Percentiles rank a stretch among this genome's conserved stretches.
Conservation (phyloP, 805 yeast genomes). For the Saturnispora gosingensis region DNA sequence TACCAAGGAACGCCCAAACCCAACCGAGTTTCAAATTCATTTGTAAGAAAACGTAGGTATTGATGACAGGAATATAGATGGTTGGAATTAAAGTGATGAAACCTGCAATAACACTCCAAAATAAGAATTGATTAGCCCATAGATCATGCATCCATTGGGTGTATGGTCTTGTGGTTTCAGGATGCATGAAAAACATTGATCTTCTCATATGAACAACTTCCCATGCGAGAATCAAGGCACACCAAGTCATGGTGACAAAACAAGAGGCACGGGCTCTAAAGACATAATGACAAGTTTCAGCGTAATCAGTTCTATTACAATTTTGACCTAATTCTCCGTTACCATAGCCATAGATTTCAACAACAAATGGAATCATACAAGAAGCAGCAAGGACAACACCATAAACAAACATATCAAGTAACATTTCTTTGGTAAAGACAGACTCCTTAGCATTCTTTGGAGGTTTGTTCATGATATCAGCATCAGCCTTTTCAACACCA, state of each 20-base stretch:
- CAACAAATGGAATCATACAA: conserved; percentile 57
- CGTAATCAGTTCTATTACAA: conserved; percentile 44
- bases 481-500: conserved; percentile 57
- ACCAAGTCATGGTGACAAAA: conserved; percentile 80
- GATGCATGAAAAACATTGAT: conserved; percentile 64
- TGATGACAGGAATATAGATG: conserved; percentile 82
- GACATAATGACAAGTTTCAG: conserved; percentile 47
- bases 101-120: conserved; percentile 73
- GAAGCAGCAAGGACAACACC: conserved; percentile 67
- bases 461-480: conserved; percentile 53
- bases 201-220: conserved; percentile 66
- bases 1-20: conserved; percentile 61
- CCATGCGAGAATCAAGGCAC: conserved; percentile 76
- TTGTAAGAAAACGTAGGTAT: conserved; percentile 66
- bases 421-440: conserved; percentile 57
- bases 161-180: conserved; percentile 50
- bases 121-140: conserved; percentile 66
- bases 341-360: conserved; percentile 60
- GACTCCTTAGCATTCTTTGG: conserved; percentile 48
- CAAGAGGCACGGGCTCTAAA: conserved; percentile 70
- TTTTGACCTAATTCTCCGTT: conserved; percentile 52
- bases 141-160: conserved; percentile 54
- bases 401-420: conserved; percentile 60
- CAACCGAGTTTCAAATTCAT: conserved; percentile 67
- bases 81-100: conserved; percentile 69